A percentile compares a stretch with the other conserved stretches of the same genome.
phyloP scores from a whole-genome alignment of 352 stramenopile genomes.

The Phytophthora europaea region DNA sequence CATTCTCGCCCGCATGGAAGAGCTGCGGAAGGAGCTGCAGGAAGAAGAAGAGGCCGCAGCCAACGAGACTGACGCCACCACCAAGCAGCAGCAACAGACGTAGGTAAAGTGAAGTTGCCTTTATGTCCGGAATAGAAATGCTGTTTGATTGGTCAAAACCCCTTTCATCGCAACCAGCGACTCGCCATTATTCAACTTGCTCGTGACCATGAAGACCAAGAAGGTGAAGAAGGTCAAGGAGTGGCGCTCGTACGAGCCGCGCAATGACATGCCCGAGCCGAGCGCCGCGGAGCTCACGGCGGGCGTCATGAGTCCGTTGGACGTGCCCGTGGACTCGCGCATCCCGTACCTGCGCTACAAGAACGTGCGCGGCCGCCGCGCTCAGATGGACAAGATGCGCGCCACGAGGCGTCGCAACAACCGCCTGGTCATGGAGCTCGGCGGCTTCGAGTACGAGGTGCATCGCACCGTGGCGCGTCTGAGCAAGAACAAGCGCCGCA shows the following conservation, averaged over 20 bases:
- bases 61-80: neutral
- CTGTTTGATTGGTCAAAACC: neutral
- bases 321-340: slow-evolving; percentile 14
- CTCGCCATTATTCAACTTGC: too few species aligned
- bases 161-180: neutral
- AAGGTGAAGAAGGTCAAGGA: neutral
- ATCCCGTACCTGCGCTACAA: slow-evolving; percentile 20
- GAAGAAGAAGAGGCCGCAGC: slow-evolving; percentile 26
- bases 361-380: neutral
- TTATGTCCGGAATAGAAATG: neutral
- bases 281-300: slow-evolving; percentile 3
- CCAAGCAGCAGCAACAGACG: slow-evolving; percentile 2
- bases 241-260: neutral
- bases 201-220: neutral
- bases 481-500: slow-evolving; percentile 10
- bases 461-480: slow-evolving; percentile 1
- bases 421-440: neutral
- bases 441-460: neutral
- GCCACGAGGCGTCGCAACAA: neutral
- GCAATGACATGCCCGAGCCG: slow-evolving; percentile 5
- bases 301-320: slow-evolving; percentile 22
- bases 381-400: slow-evolving; percentile 1
- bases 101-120: slow-evolving; percentile 13
- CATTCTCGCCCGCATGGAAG: slow-evolving; percentile 76
- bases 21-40: slow-evolving; percentile 58